These are phyloP conservation scores for Papiliotrema laurentii DNA, from an alignment of 1,284 basidiomycete genomes.

Conservation along the genomic window DNA sequence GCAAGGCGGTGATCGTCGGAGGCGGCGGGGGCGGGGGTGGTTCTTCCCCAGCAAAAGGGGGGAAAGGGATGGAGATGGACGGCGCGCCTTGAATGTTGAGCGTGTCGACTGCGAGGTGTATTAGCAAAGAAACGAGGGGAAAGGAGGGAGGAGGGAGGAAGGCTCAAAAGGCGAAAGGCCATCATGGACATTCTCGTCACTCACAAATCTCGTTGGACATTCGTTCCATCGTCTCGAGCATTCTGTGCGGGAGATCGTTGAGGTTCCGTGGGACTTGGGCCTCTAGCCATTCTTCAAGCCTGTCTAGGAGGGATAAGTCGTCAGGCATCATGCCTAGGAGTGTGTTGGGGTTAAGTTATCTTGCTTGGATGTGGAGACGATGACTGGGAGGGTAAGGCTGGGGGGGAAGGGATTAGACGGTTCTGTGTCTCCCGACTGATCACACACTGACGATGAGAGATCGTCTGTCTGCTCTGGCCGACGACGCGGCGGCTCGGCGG, in stretches of 20 bases:
- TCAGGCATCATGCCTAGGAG: conserved; percentile 30
- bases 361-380: neutral
- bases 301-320: conserved; percentile 38
- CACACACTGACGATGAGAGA: no score
- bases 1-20: conserved; percentile 14
- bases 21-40: conserved; percentile 32
- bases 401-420: neutral
- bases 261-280: conserved; percentile 42
- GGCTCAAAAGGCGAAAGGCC: no score
- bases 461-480: no score
- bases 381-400: neutral
- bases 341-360: neutral
- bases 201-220: conserved; percentile 43
- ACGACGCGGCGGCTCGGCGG: no score
- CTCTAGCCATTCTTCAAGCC: conserved; percentile 46
- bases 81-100: conserved; percentile 44
- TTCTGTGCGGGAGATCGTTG: conserved; percentile 40
- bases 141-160: neutral
- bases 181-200: no score
- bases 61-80: conserved; percentile 45
- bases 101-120: conserved; percentile 36
- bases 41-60: conserved; percentile 36
- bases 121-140: neutral
- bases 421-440: no score
- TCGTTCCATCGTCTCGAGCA: conserved; percentile 44